These are phyloP conservation scores for Rosa lucieae DNA, from an alignment of 306 rosid genomes.

Conservation along the genomic window DNA sequence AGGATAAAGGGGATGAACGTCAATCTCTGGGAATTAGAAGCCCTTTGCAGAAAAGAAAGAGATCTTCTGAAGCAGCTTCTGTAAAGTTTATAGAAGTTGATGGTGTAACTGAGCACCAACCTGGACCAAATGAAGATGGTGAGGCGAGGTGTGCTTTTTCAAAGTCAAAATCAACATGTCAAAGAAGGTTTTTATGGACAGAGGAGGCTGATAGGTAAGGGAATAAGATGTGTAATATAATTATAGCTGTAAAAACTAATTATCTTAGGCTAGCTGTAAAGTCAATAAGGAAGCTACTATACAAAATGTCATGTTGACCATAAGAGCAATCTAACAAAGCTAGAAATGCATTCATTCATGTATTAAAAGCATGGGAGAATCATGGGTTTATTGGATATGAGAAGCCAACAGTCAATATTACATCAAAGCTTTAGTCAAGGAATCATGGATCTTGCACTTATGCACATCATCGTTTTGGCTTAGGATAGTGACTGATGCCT, in stretches of 20 bases:
- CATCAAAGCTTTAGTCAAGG: not conserved
- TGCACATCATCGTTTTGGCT: not conserved
- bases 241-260: not conserved
- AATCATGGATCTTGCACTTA: not conserved
- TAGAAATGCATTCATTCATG: not conserved
- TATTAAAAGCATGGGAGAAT: not conserved
- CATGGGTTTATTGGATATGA: not conserved
- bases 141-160: slow-evolving; percentile 43
- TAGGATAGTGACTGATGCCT: not conserved
- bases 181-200: slow-evolving; percentile 68
- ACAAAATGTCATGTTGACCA: not conserved
- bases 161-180: slow-evolving; percentile 56
- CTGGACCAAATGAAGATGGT: slow-evolving; percentile 31
- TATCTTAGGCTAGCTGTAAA: not conserved
- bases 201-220: slow-evolving; percentile 80
- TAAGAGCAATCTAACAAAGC: not conserved
- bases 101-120: slow-evolving; percentile 27
- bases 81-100: slow-evolving; percentile 46
- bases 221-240: not conserved
- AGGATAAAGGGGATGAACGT: slow-evolving; percentile 38
- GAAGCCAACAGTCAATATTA: not conserved
- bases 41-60: slow-evolving; percentile 29
- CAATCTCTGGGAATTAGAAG: slow-evolving; percentile 28
- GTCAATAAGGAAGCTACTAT: not conserved
- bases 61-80: slow-evolving; percentile 40